phyloP scores from a whole-genome alignment of 202 grass and related monocot genomes.

The Dendrocalamus latiflorus region DNA sequence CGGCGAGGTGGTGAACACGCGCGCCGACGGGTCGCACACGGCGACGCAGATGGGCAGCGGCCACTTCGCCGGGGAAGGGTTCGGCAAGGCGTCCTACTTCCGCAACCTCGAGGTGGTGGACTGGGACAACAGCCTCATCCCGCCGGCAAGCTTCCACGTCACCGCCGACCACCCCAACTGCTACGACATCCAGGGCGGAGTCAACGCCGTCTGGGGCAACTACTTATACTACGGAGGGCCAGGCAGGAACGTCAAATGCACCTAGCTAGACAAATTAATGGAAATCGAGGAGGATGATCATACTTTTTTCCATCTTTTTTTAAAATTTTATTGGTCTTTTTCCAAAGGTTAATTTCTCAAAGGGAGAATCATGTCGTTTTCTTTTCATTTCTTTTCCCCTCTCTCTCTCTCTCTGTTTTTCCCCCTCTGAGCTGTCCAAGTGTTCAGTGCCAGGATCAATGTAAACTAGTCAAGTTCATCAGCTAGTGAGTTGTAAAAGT shows the following conservation, averaged over 20 bases:
- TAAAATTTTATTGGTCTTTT: neutral
- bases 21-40: conserved; percentile 51
- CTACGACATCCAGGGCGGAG: conserved; percentile 84
- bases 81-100: conserved; percentile 70
- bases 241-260: conserved; percentile 63
- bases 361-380: neutral
- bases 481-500: conserved; percentile 29
- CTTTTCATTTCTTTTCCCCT: neutral
- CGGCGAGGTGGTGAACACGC: conserved; percentile 76
- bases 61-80: conserved; percentile 60
- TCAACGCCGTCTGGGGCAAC: conserved; percentile 76
- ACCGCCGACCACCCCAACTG: conserved; percentile 71
- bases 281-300: neutral
- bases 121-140: conserved; percentile 79
- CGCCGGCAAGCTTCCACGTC: conserved; percentile 57
- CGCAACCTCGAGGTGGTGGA: conserved; percentile 84
- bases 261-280: conserved; percentile 6
- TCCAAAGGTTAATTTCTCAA: conserved; percentile 26
- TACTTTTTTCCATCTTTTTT: neutral
- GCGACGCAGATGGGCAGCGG: conserved; percentile 86
- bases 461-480: conserved; percentile 16
- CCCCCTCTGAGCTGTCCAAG: neutral
- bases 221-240: conserved; percentile 93
- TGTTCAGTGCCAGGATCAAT: neutral
- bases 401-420: too few relatives aligned